Evolutionary conservation across 2,329 filamentous ascomycete genomes (phyloP).

Genomic region (Tolypocladium tropicale): DNA sequence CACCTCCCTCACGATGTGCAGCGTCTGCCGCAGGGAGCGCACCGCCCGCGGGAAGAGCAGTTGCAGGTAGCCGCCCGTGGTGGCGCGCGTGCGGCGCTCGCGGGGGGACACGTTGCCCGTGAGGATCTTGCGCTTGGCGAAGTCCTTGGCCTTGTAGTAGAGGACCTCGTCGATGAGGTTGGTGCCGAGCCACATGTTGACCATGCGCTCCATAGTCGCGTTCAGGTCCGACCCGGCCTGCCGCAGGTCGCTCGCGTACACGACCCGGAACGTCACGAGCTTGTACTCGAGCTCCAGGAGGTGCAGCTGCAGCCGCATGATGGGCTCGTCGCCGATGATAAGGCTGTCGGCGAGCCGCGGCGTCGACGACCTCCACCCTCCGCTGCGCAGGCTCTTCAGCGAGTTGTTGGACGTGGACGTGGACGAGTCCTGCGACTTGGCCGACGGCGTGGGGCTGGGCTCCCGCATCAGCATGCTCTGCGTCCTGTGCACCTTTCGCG

Average conservation of each 20-base stretch:
- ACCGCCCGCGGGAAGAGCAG: slow-evolving; percentile 11
- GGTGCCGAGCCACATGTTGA: slow-evolving; percentile 17
- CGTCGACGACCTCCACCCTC: slow-evolving; percentile 9
- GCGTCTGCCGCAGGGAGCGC: slow-evolving; percentile 11
- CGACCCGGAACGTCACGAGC: slow-evolving; percentile 15
- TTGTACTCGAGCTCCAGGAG: slow-evolving; percentile 19
- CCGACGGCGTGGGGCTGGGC: slow-evolving; percentile 11
- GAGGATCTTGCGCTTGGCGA: slow-evolving; percentile 9
- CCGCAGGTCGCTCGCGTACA: slow-evolving; percentile 17
- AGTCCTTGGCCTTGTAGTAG: slow-evolving; percentile 18
- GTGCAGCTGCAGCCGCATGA: slow-evolving; percentile 16
- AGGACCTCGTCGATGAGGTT: slow-evolving; percentile 17
- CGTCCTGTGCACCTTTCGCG: slow-evolving; percentile 8
- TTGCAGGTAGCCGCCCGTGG: slow-evolving; percentile 9
- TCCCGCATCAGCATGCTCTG: slow-evolving; percentile 7
- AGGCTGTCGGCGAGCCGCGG: slow-evolving; percentile 12
- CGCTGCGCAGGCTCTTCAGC: slow-evolving; percentile 1
- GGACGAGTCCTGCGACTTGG: slow-evolving; percentile 10
- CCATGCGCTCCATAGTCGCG: slow-evolving; percentile 13
- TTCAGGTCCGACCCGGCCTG: slow-evolving; percentile 8
- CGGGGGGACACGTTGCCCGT: slow-evolving; percentile 7
- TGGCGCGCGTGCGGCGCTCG: slow-evolving; percentile 11
- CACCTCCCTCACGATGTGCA: slow-evolving; percentile 17
- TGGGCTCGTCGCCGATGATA: slow-evolving; percentile 11
- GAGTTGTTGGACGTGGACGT: slow-evolving; percentile 9